Conservation (phyloP, 345 rosid species). For the Brassica rapa region DNA sequence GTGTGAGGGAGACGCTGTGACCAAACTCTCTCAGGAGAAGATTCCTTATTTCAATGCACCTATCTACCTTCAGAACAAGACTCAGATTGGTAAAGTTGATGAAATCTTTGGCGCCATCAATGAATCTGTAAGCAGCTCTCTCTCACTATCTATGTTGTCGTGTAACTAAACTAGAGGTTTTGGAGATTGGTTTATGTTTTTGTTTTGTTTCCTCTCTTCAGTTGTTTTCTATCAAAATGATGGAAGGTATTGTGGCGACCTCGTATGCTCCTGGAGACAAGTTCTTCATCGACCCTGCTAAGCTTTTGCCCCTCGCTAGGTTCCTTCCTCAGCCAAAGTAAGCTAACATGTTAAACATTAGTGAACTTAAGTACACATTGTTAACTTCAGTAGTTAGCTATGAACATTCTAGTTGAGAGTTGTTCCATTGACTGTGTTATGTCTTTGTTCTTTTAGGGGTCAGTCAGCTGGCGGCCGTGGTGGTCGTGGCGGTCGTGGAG, state of each 20-base stretch:
- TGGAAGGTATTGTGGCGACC: constrained; percentile 93
- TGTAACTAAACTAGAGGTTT: neutral
- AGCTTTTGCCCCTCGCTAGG: constrained; percentile 82
- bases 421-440: constrained; percentile 1
- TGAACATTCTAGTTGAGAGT: neutral
- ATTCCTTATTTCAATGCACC: neutral
- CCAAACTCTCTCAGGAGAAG: constrained; percentile 31
- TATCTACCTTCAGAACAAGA: neutral
- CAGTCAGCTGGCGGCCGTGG: constrained; percentile 40
- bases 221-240: constrained; percentile 88
- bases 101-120: constrained; percentile 88
- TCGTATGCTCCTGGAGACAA: constrained; percentile 73
- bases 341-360: constrained; percentile 24
- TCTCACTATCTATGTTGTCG: neutral
- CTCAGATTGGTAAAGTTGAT: neutral
- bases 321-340: constrained; percentile 96
- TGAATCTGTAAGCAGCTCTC: constrained; percentile 67
- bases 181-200: constrained; percentile 23
- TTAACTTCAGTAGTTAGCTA: neutral
- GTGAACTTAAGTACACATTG: neutral
- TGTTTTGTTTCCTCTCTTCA: constrained; percentile 36
- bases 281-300: constrained; percentile 78
- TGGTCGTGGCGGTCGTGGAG: constrained; percentile 47
- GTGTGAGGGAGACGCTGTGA: constrained; percentile 97
- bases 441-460: constrained; percentile 48